Percentiles rank a stretch among this genome's conserved stretches.
Conservation (phyloP, 768 basidiomycete genomes). For the Cystofilobasidium capitatum region DNA sequence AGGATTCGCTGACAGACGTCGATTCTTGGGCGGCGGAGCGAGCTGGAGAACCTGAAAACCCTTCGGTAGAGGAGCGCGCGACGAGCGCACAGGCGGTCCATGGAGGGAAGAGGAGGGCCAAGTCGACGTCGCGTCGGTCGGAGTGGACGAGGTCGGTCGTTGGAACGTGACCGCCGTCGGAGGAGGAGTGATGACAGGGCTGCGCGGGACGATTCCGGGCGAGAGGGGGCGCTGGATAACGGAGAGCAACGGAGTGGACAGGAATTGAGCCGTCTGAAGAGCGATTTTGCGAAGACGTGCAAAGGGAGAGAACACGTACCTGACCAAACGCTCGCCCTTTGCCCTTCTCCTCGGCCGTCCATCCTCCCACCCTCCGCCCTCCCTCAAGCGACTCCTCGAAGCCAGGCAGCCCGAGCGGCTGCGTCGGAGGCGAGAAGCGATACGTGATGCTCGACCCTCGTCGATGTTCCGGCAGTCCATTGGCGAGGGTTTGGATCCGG, state of each 20-base stretch:
- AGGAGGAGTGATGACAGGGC: not conserved
- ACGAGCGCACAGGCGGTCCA: not conserved
- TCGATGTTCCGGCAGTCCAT: not conserved
- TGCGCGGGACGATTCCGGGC: not conserved
- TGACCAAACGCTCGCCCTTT: not conserved
- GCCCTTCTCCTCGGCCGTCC: not conserved
- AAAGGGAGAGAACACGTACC: too few species aligned
- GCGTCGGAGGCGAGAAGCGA: not conserved
- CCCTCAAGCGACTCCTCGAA: too few species aligned
- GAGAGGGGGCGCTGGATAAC: not conserved
- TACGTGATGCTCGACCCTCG: constrained; percentile 17
- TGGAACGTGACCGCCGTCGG: constrained; percentile 8
- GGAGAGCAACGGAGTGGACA: too few species aligned
- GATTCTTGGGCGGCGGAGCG: constrained; percentile 3
- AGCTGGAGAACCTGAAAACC: not conserved
- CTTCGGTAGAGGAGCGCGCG: not conserved
- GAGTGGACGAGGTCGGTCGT: not conserved
- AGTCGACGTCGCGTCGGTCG: not conserved
- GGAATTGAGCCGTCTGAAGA: too few species aligned
- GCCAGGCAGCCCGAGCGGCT: not conserved
- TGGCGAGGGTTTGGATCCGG: too few species aligned
- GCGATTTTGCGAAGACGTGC: too few species aligned
- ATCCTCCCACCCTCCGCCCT: not conserved
- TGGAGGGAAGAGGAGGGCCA: not conserved
- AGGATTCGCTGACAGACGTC: not conserved